These are phyloP conservation scores for Leishmania martiniquensis DNA, from an alignment of 208 protist genomes.

Conservation along the genomic window DNA sequence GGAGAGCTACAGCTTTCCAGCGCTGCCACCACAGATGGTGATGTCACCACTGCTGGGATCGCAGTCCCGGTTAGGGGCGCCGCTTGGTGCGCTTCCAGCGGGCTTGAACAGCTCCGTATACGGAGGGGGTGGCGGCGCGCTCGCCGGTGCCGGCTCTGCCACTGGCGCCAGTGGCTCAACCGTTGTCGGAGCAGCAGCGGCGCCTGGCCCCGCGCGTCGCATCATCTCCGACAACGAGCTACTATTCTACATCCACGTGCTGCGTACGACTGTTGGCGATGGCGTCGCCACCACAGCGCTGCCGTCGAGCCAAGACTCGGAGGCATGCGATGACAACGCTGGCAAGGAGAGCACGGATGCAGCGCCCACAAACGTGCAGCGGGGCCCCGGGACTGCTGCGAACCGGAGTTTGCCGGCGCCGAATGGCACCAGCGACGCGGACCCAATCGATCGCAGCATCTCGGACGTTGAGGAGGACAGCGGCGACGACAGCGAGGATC, in stretches of 20 bases:
- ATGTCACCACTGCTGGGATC: conserved; percentile 16
- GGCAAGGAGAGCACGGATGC: background rate
- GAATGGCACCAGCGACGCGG: background rate
- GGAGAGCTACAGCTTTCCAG: conserved; percentile 37
- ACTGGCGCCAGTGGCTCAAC: background rate
- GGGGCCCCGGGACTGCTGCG: background rate
- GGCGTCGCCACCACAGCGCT: conserved; percentile 10
- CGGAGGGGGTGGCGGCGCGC: background rate
- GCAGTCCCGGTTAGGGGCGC: background rate
- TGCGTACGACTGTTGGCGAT: conserved; percentile 26
- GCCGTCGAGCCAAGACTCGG: conserved; percentile 18
- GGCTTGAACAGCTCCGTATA: background rate
- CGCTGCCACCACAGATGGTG: conserved; percentile 32
- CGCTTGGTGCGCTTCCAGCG: background rate
- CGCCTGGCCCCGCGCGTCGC: background rate
- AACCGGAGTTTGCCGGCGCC: background rate
- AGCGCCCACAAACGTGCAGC: background rate
- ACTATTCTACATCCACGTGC: conserved; percentile 38
- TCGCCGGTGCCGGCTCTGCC: background rate
- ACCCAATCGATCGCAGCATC: no score
- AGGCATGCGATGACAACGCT: conserved; percentile 9
- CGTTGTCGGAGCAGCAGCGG: background rate
- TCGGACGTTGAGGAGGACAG: background rate
- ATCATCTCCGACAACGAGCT: conserved; percentile 28
- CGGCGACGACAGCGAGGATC: background rate